Evolutionary conservation across 2,329 filamentous ascomycete species (phyloP).

Genomic region (Paecilomyces sp.): DNA sequence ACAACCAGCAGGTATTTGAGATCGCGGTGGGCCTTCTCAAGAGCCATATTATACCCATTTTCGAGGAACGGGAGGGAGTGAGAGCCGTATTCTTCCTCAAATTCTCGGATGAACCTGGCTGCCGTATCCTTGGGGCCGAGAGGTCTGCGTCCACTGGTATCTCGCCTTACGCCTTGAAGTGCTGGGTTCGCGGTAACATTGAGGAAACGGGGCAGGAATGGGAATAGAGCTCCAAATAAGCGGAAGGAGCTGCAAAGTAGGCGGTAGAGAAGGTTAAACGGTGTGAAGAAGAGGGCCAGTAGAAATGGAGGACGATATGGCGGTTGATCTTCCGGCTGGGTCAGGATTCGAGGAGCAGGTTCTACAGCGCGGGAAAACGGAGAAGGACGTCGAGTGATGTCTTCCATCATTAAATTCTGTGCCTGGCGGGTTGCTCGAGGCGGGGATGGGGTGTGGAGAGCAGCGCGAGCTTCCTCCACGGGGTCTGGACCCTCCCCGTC

Average conservation of each 20-base stretch:
- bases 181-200: slow-evolving; percentile 42
- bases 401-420: slow-evolving; percentile 60
- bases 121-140: slow-evolving; percentile 82
- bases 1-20: slow-evolving; percentile 87
- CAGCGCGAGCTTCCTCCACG: slow-evolving; percentile 66
- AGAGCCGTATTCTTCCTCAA: slow-evolving; percentile 84
- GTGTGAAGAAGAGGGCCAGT: slow-evolving; percentile 70
- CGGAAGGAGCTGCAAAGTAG: slow-evolving; percentile 61
- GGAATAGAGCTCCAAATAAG: slow-evolving; percentile 68
- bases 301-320: slow-evolving; percentile 67
- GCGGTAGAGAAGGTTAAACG: slow-evolving; percentile 71
- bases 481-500: slow-evolving; percentile 86
- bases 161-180: slow-evolving; percentile 38
- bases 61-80: slow-evolving; percentile 67
- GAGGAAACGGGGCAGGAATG: slow-evolving; percentile 65
- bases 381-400: slow-evolving; percentile 26
- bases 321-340: slow-evolving; percentile 59
- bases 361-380: slow-evolving; percentile 43
- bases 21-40: slow-evolving; percentile 83
- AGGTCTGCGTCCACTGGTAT: slow-evolving; percentile 63
- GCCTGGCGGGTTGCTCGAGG: slow-evolving; percentile 56
- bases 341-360: slow-evolving; percentile 78
- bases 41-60: slow-evolving; percentile 82
- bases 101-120: slow-evolving; percentile 80
- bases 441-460: slow-evolving; percentile 52